These are phyloP conservation scores for Albophoma yamanashiensis DNA, from an alignment of 2,329 filamentous ascomycete genomes.

Conservation along the genomic window DNA sequence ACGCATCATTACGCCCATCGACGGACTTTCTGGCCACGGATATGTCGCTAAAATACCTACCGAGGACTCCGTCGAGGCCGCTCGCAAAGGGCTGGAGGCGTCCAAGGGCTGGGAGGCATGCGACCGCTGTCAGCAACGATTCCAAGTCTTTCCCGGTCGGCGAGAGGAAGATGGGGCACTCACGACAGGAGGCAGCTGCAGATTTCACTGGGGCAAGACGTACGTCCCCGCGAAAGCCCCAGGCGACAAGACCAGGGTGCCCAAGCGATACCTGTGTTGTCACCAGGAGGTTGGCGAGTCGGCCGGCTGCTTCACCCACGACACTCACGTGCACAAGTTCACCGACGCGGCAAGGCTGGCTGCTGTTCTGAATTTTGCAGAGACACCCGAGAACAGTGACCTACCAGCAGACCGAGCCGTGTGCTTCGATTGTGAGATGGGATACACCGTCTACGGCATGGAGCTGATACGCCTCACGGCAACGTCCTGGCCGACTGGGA, in stretches of 20 bases:
- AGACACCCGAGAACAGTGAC: constrained; percentile 58
- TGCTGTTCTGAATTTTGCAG: constrained; percentile 64
- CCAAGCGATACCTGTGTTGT: constrained; percentile 69
- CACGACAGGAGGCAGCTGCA: constrained; percentile 67
- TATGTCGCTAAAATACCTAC: constrained; percentile 65
- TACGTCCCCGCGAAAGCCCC: constrained; percentile 47
- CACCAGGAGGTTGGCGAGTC: constrained; percentile 62
- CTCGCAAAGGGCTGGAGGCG: constrained; percentile 52
- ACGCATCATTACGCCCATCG: constrained; percentile 52
- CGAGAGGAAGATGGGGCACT: constrained; percentile 66
- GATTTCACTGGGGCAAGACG: constrained; percentile 67
- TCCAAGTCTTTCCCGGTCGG: constrained; percentile 85
- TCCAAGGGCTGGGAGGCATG: constrained; percentile 77
- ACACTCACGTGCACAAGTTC: constrained; percentile 81
- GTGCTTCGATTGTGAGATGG: constrained; percentile 96
- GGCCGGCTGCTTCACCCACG: constrained; percentile 58
- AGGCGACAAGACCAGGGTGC: constrained; percentile 44
- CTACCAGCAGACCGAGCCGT: constrained; percentile 50
- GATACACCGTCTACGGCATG: constrained; percentile 78
- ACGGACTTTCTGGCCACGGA: constrained; percentile 54
- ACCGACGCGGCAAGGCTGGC: constrained; percentile 67
- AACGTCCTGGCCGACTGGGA: constrained; percentile 72
- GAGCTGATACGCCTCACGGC: constrained; percentile 87
- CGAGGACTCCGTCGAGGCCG: constrained; percentile 53
- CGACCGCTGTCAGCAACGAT: constrained; percentile 75